These are phyloP conservation scores for Cercospora nicotianae DNA, from an alignment of 2,329 filamentous ascomycete genomes.

Conservation along the genomic window DNA sequence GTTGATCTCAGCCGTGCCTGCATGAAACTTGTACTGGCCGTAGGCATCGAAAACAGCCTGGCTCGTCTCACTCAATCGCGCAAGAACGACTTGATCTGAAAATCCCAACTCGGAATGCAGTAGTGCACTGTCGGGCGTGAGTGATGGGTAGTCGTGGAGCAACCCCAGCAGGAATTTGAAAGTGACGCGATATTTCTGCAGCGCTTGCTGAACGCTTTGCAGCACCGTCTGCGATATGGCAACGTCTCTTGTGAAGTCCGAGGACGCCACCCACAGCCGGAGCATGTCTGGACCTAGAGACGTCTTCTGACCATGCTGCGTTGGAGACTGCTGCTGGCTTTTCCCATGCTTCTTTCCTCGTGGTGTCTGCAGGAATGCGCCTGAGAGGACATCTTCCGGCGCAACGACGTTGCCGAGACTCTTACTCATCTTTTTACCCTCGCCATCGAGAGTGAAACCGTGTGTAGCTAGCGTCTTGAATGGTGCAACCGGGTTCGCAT, in stretches of 20 bases:
- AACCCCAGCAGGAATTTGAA: constrained; percentile 85
- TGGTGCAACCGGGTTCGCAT: constrained; percentile 57
- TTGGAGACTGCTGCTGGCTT: constrained; percentile 28
- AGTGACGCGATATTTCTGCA: constrained; percentile 86
- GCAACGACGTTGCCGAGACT: constrained; percentile 86
- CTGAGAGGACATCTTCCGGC: constrained; percentile 81
- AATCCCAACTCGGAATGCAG: constrained; percentile 27
- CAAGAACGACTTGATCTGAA: constrained; percentile 70
- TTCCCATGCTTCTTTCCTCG: constrained; percentile 47
- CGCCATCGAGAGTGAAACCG: constrained; percentile 85
- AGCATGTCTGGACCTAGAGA: constrained; percentile 79
- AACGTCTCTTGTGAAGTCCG: constrained; percentile 88
- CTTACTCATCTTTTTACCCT: constrained; percentile 99
- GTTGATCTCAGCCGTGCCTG: constrained; percentile 70
- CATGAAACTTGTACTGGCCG: constrained; percentile 77
- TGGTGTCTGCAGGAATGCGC: constrained; percentile 68
- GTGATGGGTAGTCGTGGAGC: constrained; percentile 46
- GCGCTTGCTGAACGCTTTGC: constrained; percentile 69
- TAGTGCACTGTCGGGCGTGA: constrained; percentile 8
- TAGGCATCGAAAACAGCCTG: constrained; percentile 65
- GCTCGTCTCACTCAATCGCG: constrained; percentile 69
- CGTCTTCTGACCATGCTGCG: constrained; percentile 29
- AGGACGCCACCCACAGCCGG: constrained; percentile 86
- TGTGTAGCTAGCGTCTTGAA: constrained; percentile 92
- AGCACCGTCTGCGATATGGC: constrained; percentile 77